Percentiles rank a stretch among this genome's conserved stretches.
phyloP scores from a whole-genome alignment of 148 eudicot genomes.

The Oxyria digyna region DNA sequence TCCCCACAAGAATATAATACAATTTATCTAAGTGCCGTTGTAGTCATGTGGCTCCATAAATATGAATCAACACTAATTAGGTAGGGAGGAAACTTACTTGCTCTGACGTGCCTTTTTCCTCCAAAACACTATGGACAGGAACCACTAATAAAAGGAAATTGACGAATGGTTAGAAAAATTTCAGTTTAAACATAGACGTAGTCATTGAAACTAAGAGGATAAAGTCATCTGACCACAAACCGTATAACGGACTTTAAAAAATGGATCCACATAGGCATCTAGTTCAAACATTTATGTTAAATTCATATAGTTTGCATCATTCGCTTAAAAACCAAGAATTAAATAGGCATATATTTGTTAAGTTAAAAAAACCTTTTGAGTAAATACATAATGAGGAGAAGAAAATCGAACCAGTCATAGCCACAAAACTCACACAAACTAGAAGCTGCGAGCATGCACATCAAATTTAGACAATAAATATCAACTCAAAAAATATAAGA shows the following conservation, averaged over 20 bases:
- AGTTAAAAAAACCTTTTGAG: background rate
- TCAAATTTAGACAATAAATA: background rate
- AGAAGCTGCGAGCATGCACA: background rate
- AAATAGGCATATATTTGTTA: background rate
- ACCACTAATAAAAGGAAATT: slow-evolving; percentile 44
- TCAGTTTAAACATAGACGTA: background rate
- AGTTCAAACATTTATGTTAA: background rate
- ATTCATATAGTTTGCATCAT: background rate
- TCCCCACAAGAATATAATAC: background rate
- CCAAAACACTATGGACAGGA: slow-evolving; percentile 60
- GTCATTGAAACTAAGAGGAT: background rate
- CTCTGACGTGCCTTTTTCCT: slow-evolving; percentile 57
- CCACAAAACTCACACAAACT: background rate
- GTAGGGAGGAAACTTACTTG: slow-evolving; percentile 44
- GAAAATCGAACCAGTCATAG: background rate
- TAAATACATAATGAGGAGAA: background rate
- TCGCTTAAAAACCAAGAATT: background rate
- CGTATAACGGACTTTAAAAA: background rate
- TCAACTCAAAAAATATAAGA: background rate
- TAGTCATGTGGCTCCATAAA: background rate
- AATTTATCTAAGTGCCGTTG: too few relatives aligned
- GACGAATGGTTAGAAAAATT: background rate
- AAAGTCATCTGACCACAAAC: background rate
- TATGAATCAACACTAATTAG: background rate
- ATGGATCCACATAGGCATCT: background rate